Conservation (phyloP, 345 rosid species). For the Draba incana region DNA sequence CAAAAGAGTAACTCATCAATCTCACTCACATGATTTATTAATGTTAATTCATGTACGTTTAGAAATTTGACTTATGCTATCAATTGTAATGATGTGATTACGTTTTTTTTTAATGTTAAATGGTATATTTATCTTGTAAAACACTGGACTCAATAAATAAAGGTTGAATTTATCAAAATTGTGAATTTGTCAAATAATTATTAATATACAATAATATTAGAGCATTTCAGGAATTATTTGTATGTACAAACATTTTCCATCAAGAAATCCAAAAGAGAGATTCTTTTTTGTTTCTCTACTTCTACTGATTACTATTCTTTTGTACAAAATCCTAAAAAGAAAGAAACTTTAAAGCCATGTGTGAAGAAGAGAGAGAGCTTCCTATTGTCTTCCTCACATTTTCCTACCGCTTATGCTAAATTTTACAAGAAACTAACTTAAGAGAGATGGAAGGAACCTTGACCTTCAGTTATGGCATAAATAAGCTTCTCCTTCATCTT, state of each 20-base stretch:
- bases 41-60: no score
- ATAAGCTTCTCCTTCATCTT: constrained; percentile 88
- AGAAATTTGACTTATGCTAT: no score
- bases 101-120: no score
- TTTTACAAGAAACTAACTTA: constrained; percentile 46
- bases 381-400: constrained; percentile 23
- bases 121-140: no score
- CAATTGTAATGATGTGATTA: no score
- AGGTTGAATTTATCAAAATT: no score
- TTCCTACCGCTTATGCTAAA: constrained; percentile 43
- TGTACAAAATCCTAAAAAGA: constrained; percentile 36
- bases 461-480: constrained; percentile 94
- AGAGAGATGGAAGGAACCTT: constrained; percentile 97
- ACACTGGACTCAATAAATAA: no score
- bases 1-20: constrained; percentile 6
- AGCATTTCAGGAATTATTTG: not conserved
- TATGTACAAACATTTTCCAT: constrained; percentile 29
- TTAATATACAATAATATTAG: constrained; percentile 6
- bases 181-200: constrained; percentile 10
- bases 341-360: not conserved
- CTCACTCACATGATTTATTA: not conserved
- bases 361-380: constrained; percentile 19
- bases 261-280: constrained; percentile 12
- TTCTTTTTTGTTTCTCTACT: constrained; percentile 10
- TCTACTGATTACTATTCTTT: constrained; percentile 34